Percentiles rank a stretch among this genome's conserved stretches.
phyloP scores from a whole-genome alignment of 2,329 filamentous ascomycete species.

The Pseudopithomyces chartarum region DNA sequence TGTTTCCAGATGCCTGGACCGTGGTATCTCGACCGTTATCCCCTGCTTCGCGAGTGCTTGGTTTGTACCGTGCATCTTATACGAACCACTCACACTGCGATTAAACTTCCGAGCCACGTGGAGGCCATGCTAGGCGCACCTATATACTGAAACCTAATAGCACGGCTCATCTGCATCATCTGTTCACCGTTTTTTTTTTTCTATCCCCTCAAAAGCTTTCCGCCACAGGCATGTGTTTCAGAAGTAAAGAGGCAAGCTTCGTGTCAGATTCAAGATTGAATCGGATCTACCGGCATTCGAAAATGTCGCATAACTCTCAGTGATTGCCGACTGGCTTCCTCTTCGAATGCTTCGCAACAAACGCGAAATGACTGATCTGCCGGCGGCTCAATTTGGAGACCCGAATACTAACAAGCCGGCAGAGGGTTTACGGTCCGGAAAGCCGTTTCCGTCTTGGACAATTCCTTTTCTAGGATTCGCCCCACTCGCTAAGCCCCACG shows the following conservation, averaged over 20 bases:
- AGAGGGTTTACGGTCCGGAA: constrained; percentile 41
- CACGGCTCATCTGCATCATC: not conserved
- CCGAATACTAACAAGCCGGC: constrained; percentile 15
- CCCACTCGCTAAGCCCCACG: constrained; percentile 44
- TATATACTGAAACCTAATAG: not conserved
- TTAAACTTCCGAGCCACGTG: constrained; percentile 7
- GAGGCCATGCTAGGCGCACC: not conserved
- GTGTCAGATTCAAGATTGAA: not conserved
- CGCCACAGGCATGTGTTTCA: not conserved
- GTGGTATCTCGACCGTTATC: not conserved
- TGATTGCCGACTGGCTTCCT: not conserved
- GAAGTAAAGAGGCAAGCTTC: not conserved
- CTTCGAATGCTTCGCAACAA: not conserved
- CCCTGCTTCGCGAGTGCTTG: not conserved
- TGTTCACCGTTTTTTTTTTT: not conserved
- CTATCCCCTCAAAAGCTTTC: no score
- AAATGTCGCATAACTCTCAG: not conserved
- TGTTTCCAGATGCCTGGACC: not conserved
- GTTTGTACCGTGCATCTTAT: not conserved
- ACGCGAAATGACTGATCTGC: constrained; percentile 7
- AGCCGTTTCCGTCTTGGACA: constrained; percentile 34
- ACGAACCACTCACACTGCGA: constrained; percentile 4
- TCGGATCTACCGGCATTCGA: not conserved
- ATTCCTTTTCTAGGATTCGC: constrained; percentile 31
- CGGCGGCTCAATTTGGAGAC: constrained; percentile 5